Evolutionary conservation across 2,329 filamentous ascomycete species (phyloP), one percentile per base, ranked within the genome.

Genomic region (Aspergillus novoparasiticus): DNA sequence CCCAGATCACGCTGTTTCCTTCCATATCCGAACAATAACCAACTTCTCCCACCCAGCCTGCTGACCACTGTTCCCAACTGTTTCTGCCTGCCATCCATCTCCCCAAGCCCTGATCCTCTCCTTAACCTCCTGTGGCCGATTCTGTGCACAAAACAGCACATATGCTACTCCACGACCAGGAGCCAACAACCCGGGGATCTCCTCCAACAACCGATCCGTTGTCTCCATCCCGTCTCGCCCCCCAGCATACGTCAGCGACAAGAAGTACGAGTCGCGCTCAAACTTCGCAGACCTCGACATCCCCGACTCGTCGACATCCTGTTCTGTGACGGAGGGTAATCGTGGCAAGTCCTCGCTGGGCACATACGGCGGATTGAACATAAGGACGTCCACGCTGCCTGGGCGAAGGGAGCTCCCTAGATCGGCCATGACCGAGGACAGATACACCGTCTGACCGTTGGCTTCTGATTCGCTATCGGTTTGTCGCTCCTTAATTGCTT

Each of bases 351-450:
- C 86, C 30, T 89, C 85, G 2, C 94, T 96, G 2, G 95, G 95
- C 16, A 99, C 95, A 75, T 99, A 99, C 0, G 95, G 95, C 59
- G 95, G 95, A 75, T 99, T 99, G 84, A 98, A 99, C 32, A 99
- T 85, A 66, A 99, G 84, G 12, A 99, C 85, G 74, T 99, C 95
- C 6, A 96, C 85, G 45, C 80, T 78, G 2, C 83, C 81, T 0
- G 80, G 73, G 9, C 85, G 84, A 46, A 96, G 79, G 0, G 89
- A 81, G 2, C 85, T 78, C 5, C 85, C 83, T 0, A 99, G 83
- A 73, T 98, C 92, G 1, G 87, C 89, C 63, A 88, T 88, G 30
- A 90, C 75, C 21, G 89, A 86, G 46, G 88, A 90, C 9, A 95
- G 78, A 69, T 90, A 92, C 80, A 71, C 3, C 81, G 84, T 58